Conservation (phyloP, 139 green algal species). For the Nannochloris sp. region DNA sequence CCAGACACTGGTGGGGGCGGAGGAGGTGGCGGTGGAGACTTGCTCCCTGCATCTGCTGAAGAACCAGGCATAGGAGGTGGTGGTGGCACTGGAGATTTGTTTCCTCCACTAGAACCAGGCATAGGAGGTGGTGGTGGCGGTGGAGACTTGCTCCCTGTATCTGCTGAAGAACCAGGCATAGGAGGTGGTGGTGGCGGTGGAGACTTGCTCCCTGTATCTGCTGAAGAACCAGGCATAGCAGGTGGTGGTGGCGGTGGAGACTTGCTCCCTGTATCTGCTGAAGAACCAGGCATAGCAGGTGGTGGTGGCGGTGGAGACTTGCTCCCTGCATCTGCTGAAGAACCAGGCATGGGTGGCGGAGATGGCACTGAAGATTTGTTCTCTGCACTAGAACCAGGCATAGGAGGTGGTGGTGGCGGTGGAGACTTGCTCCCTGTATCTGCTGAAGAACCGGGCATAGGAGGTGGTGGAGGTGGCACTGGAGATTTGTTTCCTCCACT, state of each 20-base stretch:
- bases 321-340: too few relatives aligned
- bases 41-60: not conserved
- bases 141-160: not conserved
- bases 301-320: not conserved
- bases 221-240: not conserved
- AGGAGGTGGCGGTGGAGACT: not conserved
- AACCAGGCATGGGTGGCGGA: constrained; percentile 1
- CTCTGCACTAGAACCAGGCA: not conserved
- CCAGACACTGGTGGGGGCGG: constrained; percentile 3
- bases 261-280: too few relatives aligned
- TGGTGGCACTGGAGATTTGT: not conserved
- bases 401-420: not conserved
- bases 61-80: not conserved
- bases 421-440: not conserved
- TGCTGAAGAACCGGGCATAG: not conserved
- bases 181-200: constrained; percentile 9
- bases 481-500: not conserved
- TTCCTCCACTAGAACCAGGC: not conserved
- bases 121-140: not conserved
- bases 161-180: not conserved
- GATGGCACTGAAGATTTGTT: not conserved
- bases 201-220: not conserved
- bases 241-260: not conserved
- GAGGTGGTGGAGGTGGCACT: not conserved
- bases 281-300: not conserved